Conservation (phyloP, 768 basidiomycete species). For the Suillus decipiens region DNA sequence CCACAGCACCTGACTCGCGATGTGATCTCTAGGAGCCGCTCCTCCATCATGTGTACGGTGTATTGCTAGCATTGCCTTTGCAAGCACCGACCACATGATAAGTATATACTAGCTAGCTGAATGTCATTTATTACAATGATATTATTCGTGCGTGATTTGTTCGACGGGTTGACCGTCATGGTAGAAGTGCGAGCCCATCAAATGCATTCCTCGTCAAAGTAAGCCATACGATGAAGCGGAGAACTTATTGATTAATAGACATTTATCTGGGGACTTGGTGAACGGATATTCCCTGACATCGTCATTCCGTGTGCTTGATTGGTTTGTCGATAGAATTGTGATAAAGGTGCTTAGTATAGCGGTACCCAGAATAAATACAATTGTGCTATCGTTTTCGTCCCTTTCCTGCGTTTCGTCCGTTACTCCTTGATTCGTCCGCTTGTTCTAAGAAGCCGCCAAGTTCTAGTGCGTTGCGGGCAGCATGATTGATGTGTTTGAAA, state of each 20-base stretch:
- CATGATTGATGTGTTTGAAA: constrained; percentile 94
- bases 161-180: background rate
- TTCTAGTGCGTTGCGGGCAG: constrained; percentile 89
- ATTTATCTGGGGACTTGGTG: background rate
- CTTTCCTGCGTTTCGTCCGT: constrained; percentile 21
- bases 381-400: constrained; percentile 31
- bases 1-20: background rate
- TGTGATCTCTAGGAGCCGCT: background rate
- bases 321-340: background rate
- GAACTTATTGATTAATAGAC: background rate
- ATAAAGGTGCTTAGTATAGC: background rate
- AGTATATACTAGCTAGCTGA: background rate
- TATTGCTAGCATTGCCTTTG: background rate
- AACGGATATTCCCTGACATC: background rate
- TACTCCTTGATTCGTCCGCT: constrained; percentile 29
- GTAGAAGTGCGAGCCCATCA: background rate
- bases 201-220: background rate
- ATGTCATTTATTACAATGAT: background rate
- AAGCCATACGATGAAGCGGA: background rate
- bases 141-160: background rate
- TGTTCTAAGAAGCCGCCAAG: constrained; percentile 81
- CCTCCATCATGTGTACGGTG: background rate
- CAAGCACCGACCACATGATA: background rate
- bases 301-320: background rate
- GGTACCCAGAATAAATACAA: background rate